Evolutionary conservation across 768 basidiomycete genomes (phyloP), one percentile per base, ranked within the genome.

Genomic region (Suillus sp.): DNA sequence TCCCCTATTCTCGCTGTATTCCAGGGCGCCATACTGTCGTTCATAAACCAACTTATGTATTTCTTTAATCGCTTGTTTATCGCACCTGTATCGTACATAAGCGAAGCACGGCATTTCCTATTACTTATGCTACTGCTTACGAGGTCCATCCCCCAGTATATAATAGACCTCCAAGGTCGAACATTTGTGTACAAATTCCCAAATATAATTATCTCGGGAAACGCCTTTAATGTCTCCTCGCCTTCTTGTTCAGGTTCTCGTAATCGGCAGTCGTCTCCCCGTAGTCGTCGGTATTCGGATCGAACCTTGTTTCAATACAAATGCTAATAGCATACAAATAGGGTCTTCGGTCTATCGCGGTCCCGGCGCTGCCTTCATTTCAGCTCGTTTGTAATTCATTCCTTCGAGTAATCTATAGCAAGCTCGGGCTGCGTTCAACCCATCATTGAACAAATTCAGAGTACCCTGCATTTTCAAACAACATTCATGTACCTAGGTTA

Each of bases 121-220:
- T 27, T 38, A 40, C 37, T 40, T 38, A 57, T 38, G 55, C 22
- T 57, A 57, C 55, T 40, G 37, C 55, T 57, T 57, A 22, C 37
- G 55, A 37, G 22, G 22, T 18, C 27, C 22, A 18, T 51, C 53
- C 34, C 11, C 37, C 27, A 32, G 51, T 53, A 53, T 37, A 37
- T 56, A 56, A 56, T 57, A 57, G 18, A 40, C 25, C 22, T 57
- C 1, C 50, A 51, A 51, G 9, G 27, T 51, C 10, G 47, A 25
- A 48, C 1, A 48, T 14, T 2, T 9, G 50, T 30, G 48, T 50
- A 50, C 27, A 27, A 4, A 18, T n/a, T 53, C 2, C 51, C 11
- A 53, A 53, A 32, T 53, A 20, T n/a, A 30, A 32, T 20, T 53
- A 53, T 30, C 30, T 53, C 51, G 51, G 27, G 4, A 51, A 51